Percentiles rank a stretch among this genome's conserved stretches.
Evolutionary conservation across 306 rosid species (phyloP).

Genomic region (Dalbergia cochinchinensis): DNA sequence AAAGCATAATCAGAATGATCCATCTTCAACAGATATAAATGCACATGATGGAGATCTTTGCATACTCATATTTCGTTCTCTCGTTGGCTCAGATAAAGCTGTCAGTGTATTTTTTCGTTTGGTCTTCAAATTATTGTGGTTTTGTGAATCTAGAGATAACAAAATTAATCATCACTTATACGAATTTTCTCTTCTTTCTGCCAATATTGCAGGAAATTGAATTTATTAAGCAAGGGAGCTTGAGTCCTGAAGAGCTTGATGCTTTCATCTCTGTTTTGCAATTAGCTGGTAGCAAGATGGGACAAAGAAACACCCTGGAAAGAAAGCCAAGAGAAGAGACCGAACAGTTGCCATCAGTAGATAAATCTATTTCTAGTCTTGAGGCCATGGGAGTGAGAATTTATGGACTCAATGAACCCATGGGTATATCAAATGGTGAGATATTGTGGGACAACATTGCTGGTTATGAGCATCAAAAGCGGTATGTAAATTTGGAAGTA

Average conservation of each 20-base stretch:
- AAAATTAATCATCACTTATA: conserved; percentile 2
- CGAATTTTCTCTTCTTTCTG: conserved; percentile 14
- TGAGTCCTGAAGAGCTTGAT: conserved; percentile 76
- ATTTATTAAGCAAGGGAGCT: conserved; percentile 75
- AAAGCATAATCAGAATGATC: conserved; percentile 53
- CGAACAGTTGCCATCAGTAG: conserved; percentile 59
- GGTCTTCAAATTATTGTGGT: conserved; percentile 32
- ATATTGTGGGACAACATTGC: conserved; percentile 91
- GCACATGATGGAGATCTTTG: conserved; percentile 63
- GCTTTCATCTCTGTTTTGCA: conserved; percentile 80
- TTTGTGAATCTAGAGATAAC: conserved; percentile 2
- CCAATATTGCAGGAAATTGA: conserved; percentile 84
- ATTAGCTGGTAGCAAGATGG: conserved; percentile 72
- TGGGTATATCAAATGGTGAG: conserved; percentile 52
- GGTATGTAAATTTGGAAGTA: conserved; percentile 57
- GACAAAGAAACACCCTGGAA: conserved; percentile 54
- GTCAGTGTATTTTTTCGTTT: conserved; percentile 61
- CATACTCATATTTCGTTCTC: conserved; percentile 73
- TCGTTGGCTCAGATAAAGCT: conserved; percentile 71
- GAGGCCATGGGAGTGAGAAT: conserved; percentile 90
- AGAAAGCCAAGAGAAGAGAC: conserved; percentile 62
- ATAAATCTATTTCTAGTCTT: conserved; percentile 73
- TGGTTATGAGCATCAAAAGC: conserved; percentile 85
- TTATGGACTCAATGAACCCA: conserved; percentile 71
- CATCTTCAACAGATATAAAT: conserved; percentile 46